phyloP scores from a whole-genome alignment of 2,329 filamentous ascomycete species.

The Colletotrichum musicola region DNA sequence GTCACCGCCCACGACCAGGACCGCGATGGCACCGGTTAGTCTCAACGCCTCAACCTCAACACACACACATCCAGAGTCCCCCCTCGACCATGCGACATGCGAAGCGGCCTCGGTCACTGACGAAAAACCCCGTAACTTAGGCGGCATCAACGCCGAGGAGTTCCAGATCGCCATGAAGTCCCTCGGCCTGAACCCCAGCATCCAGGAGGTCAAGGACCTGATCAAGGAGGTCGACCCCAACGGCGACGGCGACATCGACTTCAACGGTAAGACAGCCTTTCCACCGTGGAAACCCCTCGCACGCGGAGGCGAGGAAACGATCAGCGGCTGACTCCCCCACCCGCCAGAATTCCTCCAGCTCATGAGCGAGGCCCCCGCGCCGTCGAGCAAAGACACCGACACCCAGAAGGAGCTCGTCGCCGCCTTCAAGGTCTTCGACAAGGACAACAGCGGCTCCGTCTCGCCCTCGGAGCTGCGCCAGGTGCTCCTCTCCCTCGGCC shows the following conservation, averaged over 20 bases:
- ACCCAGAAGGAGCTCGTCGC: slow-evolving; percentile 39
- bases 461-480: slow-evolving; percentile 40
- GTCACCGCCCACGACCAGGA: slow-evolving; percentile 24
- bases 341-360: slow-evolving; percentile 40
- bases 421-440: slow-evolving; percentile 41
- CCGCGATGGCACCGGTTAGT: slow-evolving; percentile 41
- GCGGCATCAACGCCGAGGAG: slow-evolving; percentile 39
- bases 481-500: slow-evolving; percentile 40
- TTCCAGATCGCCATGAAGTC: slow-evolving; percentile 41
- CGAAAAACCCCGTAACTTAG: slow-evolving; percentile 12
- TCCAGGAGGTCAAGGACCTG: slow-evolving; percentile 40
- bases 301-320: neutral
- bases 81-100: neutral
- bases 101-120: slow-evolving; percentile 10
- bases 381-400: slow-evolving; percentile 37
- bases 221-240: slow-evolving; percentile 40
- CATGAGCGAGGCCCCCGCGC: slow-evolving; percentile 39
- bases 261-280: slow-evolving; percentile 27
- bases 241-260: slow-evolving; percentile 39
- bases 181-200: slow-evolving; percentile 40
- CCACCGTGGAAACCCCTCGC: neutral
- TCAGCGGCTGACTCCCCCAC: neutral
- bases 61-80: neutral
- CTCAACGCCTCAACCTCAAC: neutral
- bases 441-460: slow-evolving; percentile 41